Evolutionary conservation across 345 rosid genomes (phyloP), one percentile per base, ranked within the genome.

Genomic region (Triadica sebifera): DNA sequence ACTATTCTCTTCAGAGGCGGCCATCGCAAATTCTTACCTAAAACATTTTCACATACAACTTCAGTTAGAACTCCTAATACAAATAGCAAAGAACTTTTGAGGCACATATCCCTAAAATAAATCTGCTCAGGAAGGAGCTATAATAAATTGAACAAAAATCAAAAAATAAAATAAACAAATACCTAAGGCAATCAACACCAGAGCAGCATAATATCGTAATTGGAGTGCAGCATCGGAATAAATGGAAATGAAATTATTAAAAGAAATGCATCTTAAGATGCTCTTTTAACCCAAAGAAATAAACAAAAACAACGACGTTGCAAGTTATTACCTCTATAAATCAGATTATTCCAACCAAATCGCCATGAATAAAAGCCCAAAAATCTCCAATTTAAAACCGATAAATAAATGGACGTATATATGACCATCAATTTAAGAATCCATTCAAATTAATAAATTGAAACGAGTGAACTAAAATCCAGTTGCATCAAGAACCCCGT

Each of bases 1-100:
- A 75, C 94, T 84, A 71, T 78, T 96, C 88, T 96, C 99, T 78
- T 96, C 97, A 0, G 97, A 86, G 17, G 96, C 92, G 75, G 96
- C 98, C 98, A 95, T 95, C 72, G 65, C 41, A 17, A 57, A 13
- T 64, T 61, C 74, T 70, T 69, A 74, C 56, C 74, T 65, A 39
- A 19, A 43, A 73, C 41, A 50, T 16, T 12, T 39, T 51, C 47
- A 38, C 13, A 73, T 19, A 64, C 15, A 73, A 39, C 39, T 16
- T 51, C 13, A 63, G 15, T 50, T 34, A 72, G 68, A 15, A 62
- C 13, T 4, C 43, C 29, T n/a, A 50, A 43, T 37, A 39, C 61
- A 63, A 60, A 45, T 10, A 19, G 34, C 34, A 70, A 34, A 5
- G 50, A 70, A 19, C 51, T 47, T 29, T 9, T 39, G 22, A 38